phyloP scores from a whole-genome alignment of 345 rosid species.

The Dimocarpus longan region DNA sequence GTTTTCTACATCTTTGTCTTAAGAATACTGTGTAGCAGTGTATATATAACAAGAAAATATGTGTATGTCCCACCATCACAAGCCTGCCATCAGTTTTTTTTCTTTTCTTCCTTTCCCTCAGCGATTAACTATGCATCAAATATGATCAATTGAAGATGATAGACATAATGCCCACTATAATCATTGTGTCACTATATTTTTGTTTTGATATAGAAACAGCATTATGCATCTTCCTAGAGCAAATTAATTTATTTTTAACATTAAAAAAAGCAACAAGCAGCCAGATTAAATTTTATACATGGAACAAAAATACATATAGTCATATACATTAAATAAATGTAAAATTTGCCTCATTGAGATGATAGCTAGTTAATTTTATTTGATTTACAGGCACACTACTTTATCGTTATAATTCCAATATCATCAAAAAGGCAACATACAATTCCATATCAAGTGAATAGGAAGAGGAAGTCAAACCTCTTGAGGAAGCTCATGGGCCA shows the following conservation, averaged over 20 bases:
- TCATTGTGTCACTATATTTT: not conserved
- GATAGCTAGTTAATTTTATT: not conserved
- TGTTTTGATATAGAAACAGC: not conserved
- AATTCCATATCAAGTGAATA: conserved; percentile 1
- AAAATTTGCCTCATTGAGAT: not conserved
- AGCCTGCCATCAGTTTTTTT: not conserved
- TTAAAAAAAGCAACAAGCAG: not conserved
- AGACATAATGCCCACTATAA: not conserved
- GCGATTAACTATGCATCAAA: not conserved
- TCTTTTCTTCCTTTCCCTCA: not conserved
- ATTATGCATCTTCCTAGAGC: not conserved
- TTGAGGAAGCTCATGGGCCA: conserved; percentile 98
- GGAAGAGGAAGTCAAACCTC: conserved; percentile 58
- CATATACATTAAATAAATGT: not conserved
- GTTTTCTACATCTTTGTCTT: too few species aligned
- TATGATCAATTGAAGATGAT: not conserved
- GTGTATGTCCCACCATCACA: not conserved
- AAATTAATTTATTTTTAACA: not conserved
- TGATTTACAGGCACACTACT: not conserved
- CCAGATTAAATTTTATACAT: not conserved
- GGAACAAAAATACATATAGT: not conserved
- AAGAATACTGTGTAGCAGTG: too few species aligned
- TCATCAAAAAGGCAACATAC: not conserved
- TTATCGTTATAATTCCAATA: not conserved
- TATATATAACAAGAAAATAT: too few species aligned